A percentile compares a stretch with the other conserved stretches of the same genome.
These are phyloP conservation scores for Solanum stenotomum DNA, from an alignment of 257 asterid species.

Conservation along the genomic window DNA sequence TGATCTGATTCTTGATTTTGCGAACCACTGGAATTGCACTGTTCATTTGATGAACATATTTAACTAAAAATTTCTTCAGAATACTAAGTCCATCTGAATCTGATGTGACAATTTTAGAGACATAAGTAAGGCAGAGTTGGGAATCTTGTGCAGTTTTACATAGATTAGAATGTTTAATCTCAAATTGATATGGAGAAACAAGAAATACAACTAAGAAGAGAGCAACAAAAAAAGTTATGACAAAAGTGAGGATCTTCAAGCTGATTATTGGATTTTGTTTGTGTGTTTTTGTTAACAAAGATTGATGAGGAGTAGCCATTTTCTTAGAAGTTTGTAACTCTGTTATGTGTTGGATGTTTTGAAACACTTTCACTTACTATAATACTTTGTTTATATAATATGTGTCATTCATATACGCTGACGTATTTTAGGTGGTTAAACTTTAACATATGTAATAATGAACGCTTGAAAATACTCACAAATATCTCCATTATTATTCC, in stretches of 20 bases:
- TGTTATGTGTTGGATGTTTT: background rate
- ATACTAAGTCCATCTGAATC: background rate
- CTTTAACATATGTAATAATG: background rate
- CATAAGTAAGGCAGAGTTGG: conserved; percentile 11
- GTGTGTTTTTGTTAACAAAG: conserved; percentile 13
- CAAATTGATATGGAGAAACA: conserved; percentile 4
- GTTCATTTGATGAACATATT: conserved; percentile 14
- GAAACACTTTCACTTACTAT: background rate
- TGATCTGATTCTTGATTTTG: conserved; percentile 6
- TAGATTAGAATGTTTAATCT: background rate
- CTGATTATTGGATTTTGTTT: background rate
- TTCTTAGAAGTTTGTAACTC: background rate
- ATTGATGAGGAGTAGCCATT: conserved; percentile 21
- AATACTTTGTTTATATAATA: background rate
- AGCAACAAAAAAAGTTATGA: background rate
- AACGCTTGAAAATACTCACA: background rate
- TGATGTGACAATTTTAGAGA: background rate
- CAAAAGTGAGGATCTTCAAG: conserved; percentile 21
- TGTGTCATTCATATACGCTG: background rate
- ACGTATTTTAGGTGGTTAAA: background rate
- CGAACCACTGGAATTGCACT: background rate
- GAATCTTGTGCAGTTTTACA: conserved; percentile 26
- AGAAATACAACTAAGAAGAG: conserved; percentile 7
- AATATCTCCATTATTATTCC: background rate
- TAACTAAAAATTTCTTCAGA: conserved; percentile 14